Base-by-base conservation (phyloP, 176 grass and related monocot genomes). In the Carex cristatella region DNA sequence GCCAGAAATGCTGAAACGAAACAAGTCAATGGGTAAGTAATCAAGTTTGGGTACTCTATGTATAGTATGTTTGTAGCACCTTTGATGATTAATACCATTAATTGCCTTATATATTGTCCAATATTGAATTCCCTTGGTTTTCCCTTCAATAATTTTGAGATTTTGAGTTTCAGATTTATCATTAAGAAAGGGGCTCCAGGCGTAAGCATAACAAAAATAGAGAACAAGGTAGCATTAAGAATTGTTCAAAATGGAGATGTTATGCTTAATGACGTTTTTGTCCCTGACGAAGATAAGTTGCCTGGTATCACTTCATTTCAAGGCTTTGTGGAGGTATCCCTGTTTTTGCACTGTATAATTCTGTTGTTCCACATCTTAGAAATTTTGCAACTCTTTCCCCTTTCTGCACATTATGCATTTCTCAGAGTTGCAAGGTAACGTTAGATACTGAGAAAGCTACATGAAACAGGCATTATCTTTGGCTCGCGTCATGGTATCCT, bases 221-320 rank as follows among this genome's bases (percentile, higher is more conserved):
- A 91, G 79, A 91, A 94, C 77, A 94, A 94, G 61, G 79, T 91
- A 46, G 87, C 84, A 2, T 62, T 94, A 72, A 85, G 92, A 65
- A 89, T 94, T 46, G 89, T 94, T 67, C 92, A 94, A 80, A 94
- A 94, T 88, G 85, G 92, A 53, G 92, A 94, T 84, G 87, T 94
- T 88, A 23, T 81, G 23, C 72, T 94, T 68, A 69, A 89, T 14
- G 61, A 89, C 32, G 87, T 91, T 2, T 94, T 94, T n/a, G 87
- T 94, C 28, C 85, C 89, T 23, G 89, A 94, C 1, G 92, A 91
- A 18, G 89, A 91, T 14, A 85, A 75, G 51, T 54, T 94, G 27
- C 85, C 89, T 2, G 89, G 82, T 4, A 54, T 87, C 28, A 91
- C 84, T 65, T 83, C 82, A 42, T 91, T 91, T 76, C 84, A 89